Evolutionary conservation across 2,329 filamentous ascomycete species (phyloP).

Genomic region (Calonectria pseudoreteaudii): DNA sequence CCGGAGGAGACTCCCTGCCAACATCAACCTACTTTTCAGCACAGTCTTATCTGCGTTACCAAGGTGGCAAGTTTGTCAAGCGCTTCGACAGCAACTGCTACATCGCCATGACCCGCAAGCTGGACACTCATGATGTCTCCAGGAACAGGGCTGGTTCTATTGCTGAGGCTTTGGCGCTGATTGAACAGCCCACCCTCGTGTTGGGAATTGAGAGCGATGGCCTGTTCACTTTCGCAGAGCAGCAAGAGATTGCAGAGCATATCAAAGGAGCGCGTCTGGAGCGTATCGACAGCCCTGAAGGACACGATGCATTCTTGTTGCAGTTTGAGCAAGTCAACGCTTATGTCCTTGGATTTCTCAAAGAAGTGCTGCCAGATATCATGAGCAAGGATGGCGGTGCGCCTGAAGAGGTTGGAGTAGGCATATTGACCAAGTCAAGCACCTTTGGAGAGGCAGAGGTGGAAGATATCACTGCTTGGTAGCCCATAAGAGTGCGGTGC

Average conservation of each 20-base stretch:
- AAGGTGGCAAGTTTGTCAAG: conserved; percentile 95
- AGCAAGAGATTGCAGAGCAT: conserved; percentile 87
- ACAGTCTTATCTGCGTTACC: conserved; percentile 96
- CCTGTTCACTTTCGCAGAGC: conserved; percentile 96
- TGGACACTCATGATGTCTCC: conserved; percentile 96
- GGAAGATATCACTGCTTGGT: conserved; percentile 97
- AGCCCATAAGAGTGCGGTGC: conserved; percentile 22
- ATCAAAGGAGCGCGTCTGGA: conserved; percentile 83
- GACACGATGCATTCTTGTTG: conserved; percentile 94
- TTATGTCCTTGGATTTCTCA: conserved; percentile 86
- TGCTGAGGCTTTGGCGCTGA: conserved; percentile 80
- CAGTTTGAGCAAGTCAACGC: conserved; percentile 98
- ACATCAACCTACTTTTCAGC: conserved; percentile 95
- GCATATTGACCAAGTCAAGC: conserved; percentile 82
- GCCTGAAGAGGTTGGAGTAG: conserved; percentile 64
- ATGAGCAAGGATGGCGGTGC: conserved; percentile 74
- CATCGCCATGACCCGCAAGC: conserved; percentile 97
- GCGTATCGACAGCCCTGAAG: conserved; percentile 93
- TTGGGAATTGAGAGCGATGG: conserved; percentile 96
- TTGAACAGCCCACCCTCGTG: conserved; percentile 90
- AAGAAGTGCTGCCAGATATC: conserved; percentile 86
- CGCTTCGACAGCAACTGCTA: conserved; percentile 99
- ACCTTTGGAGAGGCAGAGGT: conserved; percentile 97
- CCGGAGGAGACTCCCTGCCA: conserved; percentile 63
- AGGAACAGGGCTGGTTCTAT: conserved; percentile 77